Percentiles rank a stretch among this genome's conserved stretches.
Evolutionary conservation across 768 basidiomycete species (phyloP).

Genomic region (Tylopilus rubrobrunneus): DNA sequence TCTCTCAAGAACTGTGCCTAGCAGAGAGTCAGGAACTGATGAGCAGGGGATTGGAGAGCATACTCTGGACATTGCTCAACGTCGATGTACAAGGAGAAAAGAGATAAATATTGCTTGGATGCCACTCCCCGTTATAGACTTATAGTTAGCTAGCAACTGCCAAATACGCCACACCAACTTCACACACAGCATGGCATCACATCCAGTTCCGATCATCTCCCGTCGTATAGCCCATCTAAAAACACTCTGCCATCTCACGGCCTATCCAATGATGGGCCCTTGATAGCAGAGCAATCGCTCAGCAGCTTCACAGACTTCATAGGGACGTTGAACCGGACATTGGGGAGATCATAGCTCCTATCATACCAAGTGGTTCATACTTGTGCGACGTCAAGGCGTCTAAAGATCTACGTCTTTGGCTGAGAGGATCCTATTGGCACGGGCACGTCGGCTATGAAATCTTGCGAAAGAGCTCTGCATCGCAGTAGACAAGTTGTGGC

Average conservation of each 20-base stretch:
- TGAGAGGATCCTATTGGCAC: background rate
- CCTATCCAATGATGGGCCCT: no score
- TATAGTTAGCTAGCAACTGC: constrained; percentile 2
- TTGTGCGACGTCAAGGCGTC: background rate
- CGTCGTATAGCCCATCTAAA: background rate
- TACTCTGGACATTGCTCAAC: constrained; percentile 30
- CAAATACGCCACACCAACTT: constrained; percentile 26
- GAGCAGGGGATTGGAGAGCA: background rate
- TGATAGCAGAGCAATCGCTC: no score
- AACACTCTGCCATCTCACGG: background rate
- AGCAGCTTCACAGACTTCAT: no score
- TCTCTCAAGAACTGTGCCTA: constrained; percentile 90
- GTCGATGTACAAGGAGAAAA: background rate
- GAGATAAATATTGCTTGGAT: constrained; percentile 3
- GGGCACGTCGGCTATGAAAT: background rate
- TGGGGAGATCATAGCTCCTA: no score
- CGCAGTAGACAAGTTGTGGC: no score
- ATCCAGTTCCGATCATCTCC: background rate
- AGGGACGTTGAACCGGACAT: background rate
- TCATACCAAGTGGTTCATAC: no score
- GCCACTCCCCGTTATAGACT: constrained; percentile 12
- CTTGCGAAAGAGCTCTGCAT: background rate
- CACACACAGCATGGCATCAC: constrained; percentile 1
- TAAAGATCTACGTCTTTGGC: background rate
- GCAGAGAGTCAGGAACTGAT: background rate